Evolutionary conservation across 768 basidiomycete genomes (phyloP).

Genomic region (Podaxis sp.): DNA sequence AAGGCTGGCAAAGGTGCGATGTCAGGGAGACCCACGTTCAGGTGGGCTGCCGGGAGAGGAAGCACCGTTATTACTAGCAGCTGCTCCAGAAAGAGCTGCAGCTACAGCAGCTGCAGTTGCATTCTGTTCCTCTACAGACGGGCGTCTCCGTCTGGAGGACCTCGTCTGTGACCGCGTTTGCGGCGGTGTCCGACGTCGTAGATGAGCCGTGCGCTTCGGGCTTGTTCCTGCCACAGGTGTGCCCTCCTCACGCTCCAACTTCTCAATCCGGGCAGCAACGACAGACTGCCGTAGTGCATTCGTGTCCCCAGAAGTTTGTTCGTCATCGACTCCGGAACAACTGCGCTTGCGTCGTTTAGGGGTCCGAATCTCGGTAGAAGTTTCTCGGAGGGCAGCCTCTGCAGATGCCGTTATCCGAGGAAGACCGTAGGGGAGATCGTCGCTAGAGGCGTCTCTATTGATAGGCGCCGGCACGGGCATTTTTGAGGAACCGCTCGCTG

Average conservation of each 20-base stretch:
- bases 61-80: not conserved
- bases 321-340: not conserved
- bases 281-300: not conserved
- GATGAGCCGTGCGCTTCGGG: not conserved
- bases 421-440: not conserved
- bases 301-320: not conserved
- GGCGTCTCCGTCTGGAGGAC: not conserved
- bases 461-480: not conserved
- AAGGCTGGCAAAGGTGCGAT: not conserved
- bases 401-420: not conserved
- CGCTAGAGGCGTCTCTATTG: not conserved
- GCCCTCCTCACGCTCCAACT: not conserved
- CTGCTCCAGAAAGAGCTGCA: conserved; percentile 7
- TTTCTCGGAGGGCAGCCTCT: not conserved
- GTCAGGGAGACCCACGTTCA: not conserved
- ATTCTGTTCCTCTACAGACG: not conserved
- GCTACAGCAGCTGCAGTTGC: conserved; percentile 12
- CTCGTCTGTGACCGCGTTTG: not conserved
- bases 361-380: not conserved
- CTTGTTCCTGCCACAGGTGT: not conserved
- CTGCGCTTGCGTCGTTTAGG: conserved; percentile 5
- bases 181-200: not conserved
- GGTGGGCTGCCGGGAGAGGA: not conserved
- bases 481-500: conserved; percentile 7
- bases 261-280: no score